Percentiles rank a stretch among this genome's conserved stretches.
Evolutionary conservation across 768 basidiomycete species (phyloP).

Genomic region (Suillus paluster): DNA sequence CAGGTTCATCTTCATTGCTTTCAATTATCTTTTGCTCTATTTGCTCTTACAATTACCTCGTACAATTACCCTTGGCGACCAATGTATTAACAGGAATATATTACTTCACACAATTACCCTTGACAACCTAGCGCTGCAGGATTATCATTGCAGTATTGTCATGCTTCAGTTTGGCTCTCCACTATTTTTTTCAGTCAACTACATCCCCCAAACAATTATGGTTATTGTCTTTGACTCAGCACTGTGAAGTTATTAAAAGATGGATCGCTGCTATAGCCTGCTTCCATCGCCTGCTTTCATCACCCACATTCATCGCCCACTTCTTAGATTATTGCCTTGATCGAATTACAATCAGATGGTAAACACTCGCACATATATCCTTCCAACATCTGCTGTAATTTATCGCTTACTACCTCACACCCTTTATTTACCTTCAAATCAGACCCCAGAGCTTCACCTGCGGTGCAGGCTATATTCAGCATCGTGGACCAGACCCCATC

Average conservation of each 20-base stretch:
- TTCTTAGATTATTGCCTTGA: not conserved
- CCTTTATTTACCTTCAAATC: not conserved
- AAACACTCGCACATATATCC: not conserved
- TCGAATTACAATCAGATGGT: not conserved
- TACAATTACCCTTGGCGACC: no score
- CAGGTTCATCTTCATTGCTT: no score
- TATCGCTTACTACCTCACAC: not conserved
- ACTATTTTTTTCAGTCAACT: no score
- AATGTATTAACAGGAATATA: no score
- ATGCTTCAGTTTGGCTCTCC: no score
- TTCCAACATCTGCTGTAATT: not conserved
- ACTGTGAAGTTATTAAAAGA: not conserved
- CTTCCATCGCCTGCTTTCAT: not conserved
- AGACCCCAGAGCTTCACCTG: constrained; percentile 8
- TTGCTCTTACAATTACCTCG: no score
- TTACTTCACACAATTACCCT: no score
- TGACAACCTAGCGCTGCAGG: no score
- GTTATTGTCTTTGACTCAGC: not conserved
- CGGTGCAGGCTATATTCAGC: constrained; percentile 10
- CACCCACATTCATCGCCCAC: not conserved
- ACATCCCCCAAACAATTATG: not conserved
- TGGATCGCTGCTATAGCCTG: no score
- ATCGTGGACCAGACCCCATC: not conserved
- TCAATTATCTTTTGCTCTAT: no score
- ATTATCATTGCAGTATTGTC: no score